phyloP scores from a whole-genome alignment of 1,139 yeast genomes.

The Candida albicans region DNA sequence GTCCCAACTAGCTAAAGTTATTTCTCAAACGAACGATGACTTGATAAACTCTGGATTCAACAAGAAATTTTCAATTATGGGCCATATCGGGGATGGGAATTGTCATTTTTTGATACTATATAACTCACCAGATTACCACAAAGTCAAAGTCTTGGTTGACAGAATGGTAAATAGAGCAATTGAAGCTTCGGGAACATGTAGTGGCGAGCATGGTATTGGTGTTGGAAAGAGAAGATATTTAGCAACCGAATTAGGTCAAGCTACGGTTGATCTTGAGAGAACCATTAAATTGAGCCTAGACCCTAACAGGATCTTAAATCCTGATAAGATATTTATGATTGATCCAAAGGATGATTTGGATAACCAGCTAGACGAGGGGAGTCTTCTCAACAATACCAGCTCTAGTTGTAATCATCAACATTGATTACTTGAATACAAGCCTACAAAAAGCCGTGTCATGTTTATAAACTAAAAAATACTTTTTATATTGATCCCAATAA shows the following conservation, averaged over 20 bases:
- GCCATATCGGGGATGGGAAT: slow-evolving; percentile 65
- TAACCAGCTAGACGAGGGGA: slow-evolving; percentile 24
- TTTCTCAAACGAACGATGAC: slow-evolving; percentile 51
- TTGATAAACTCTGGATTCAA: slow-evolving; percentile 39
- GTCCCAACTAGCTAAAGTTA: slow-evolving; percentile 47
- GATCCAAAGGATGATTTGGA: slow-evolving; percentile 38
- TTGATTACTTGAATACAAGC: background rate
- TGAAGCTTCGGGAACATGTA: slow-evolving; percentile 42
- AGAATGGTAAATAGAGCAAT: slow-evolving; percentile 51
- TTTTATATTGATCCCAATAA: too few species aligned
- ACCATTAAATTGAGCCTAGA: slow-evolving; percentile 40
- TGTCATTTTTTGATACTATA: slow-evolving; percentile 54
- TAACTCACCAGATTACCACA: slow-evolving; percentile 41
- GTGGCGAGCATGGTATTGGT: slow-evolving; percentile 50
- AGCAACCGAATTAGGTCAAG: slow-evolving; percentile 34
- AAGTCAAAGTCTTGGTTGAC: slow-evolving; percentile 40
- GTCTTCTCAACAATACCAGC: slow-evolving; percentile 6
- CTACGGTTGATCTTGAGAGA: slow-evolving; percentile 42
- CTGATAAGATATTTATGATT: slow-evolving; percentile 41
- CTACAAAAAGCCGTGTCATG: too few species aligned
- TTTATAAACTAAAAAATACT: too few species aligned
- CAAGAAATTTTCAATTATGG: slow-evolving; percentile 47
- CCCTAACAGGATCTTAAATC: slow-evolving; percentile 43
- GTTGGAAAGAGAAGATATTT: slow-evolving; percentile 42
- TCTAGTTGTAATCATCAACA: background rate